These are phyloP conservation scores for Lactarius quietus DNA, from an alignment of 768 basidiomycete genomes.

Conservation along the genomic window DNA sequence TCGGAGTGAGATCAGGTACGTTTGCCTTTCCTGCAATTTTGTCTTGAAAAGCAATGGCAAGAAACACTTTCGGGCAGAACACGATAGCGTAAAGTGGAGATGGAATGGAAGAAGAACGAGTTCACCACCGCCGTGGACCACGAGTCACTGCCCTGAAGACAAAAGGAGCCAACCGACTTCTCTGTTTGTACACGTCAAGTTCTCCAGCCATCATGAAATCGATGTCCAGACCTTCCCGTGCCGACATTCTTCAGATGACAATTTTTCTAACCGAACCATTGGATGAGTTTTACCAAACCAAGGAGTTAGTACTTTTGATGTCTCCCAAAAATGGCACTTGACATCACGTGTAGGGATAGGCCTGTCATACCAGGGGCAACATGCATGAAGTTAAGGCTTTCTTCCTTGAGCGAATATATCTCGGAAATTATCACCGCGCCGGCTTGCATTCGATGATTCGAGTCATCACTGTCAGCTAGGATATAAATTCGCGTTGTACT, in stretches of 20 bases:
- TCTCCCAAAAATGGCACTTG: neutral
- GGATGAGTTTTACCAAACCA: constrained; percentile 3
- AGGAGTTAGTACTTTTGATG: neutral
- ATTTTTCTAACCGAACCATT: neutral
- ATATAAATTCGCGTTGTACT: constrained; percentile 26
- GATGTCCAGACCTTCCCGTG: neutral
- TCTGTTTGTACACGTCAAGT: constrained; percentile 11
- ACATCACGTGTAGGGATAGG: constrained; percentile 10
- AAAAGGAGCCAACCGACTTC: neutral
- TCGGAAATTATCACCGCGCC: constrained; percentile 4
- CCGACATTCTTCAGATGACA: neutral
- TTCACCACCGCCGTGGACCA: too few relatives aligned
- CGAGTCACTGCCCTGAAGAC: neutral
- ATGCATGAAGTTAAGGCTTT: neutral
- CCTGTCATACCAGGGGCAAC: neutral
- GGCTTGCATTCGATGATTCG: constrained; percentile 10
- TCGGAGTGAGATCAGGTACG: neutral
- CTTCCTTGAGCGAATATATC: constrained; percentile 3
- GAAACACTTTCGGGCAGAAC: neutral
- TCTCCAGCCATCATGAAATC: neutral
- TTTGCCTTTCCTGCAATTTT: neutral
- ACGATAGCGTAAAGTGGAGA: neutral
- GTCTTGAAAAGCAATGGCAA: neutral
- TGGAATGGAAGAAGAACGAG: neutral
- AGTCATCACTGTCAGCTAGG: neutral